phyloP scores from a whole-genome alignment of 331 rosid genomes.

The Acacia pycnantha region DNA sequence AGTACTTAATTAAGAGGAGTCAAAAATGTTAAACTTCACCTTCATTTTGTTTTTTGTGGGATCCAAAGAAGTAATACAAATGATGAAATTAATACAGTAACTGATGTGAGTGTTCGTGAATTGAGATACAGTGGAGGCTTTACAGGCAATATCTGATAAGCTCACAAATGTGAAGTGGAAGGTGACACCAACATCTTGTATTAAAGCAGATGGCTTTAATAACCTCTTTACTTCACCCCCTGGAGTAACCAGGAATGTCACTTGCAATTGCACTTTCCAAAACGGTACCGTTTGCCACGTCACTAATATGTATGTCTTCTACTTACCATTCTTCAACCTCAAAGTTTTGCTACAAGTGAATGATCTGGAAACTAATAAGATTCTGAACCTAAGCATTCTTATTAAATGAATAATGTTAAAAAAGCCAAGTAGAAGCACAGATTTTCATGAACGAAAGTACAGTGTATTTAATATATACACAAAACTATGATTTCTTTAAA shows the following conservation, averaged over 20 bases:
- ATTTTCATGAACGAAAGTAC: not conserved
- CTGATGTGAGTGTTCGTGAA: not conserved
- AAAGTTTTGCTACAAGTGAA: not conserved
- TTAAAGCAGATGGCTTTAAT: conserved; percentile 32
- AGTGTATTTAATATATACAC: not conserved
- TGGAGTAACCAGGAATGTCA: conserved; percentile 35
- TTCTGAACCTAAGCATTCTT: not conserved
- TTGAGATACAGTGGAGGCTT: conserved; percentile 55
- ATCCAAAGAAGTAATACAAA: not conserved
- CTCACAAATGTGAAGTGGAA: conserved; percentile 54
- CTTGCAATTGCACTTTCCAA: conserved; percentile 53
- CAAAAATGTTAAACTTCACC: too few relatives aligned
- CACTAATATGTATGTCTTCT: conserved; percentile 46
- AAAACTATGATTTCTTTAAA: not conserved
- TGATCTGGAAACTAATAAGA: not conserved
- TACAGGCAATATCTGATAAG: conserved; percentile 62
- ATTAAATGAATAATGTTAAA: not conserved
- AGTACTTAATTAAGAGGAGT: not conserved
- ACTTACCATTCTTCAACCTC: not conserved
- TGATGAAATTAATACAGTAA: not conserved
- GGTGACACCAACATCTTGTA: conserved; percentile 54
- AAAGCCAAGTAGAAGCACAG: not conserved
- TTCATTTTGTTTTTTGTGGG: too few relatives aligned
- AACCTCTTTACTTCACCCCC: not conserved
- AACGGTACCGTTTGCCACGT: conserved; percentile 48